Evolutionary conservation across 306 rosid genomes (phyloP).

Genomic region (Lathyrus tuberosus): DNA sequence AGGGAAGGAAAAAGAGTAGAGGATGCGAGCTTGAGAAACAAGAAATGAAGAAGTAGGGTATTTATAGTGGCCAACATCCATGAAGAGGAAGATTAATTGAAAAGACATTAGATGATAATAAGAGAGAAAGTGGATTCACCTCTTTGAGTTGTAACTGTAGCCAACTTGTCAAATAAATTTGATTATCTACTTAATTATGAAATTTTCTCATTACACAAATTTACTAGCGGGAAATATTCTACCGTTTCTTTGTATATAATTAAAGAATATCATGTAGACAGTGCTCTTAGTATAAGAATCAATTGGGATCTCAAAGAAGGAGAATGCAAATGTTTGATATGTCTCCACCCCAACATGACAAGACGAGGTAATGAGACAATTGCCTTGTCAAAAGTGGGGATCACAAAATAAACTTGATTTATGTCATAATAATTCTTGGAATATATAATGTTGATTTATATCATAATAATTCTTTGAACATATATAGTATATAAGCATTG

Average conservation of each 20-base stretch:
- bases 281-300: neutral
- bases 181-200: neutral
- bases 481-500: neutral
- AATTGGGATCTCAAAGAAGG: neutral
- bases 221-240: neutral
- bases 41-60: conserved; percentile 18
- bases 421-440: neutral
- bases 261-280: neutral
- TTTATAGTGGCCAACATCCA: conserved; percentile 46
- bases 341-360: conserved; percentile 22
- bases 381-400: conserved; percentile 16
- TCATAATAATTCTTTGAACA: neutral
- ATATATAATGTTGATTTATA: neutral
- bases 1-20: neutral
- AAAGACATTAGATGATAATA: neutral
- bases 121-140: conserved; percentile 9
- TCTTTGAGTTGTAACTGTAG: conserved; percentile 3
- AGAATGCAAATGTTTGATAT: neutral
- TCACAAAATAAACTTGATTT: conserved; percentile 13
- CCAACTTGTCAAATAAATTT: neutral
- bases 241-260: neutral
- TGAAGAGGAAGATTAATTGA: conserved; percentile 1
- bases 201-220: neutral
- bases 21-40: conserved; percentile 41
- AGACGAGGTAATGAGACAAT: conserved; percentile 25